These are phyloP conservation scores for Colletotrichum lini DNA, from an alignment of 2,329 filamentous ascomycete species.

Conservation along the genomic window DNA sequence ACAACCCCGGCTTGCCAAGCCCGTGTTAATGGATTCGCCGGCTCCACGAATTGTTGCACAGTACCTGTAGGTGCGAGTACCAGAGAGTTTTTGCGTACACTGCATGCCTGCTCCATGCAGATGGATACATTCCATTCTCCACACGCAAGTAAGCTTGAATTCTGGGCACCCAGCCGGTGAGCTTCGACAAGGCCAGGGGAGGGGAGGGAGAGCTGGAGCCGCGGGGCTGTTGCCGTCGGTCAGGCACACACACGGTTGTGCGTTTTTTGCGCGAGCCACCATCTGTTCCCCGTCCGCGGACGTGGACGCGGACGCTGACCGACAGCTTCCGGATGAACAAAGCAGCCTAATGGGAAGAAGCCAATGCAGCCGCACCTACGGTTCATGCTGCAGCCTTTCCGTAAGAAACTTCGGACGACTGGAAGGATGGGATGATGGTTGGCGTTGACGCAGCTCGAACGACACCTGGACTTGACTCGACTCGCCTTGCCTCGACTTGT, in stretches of 20 bases:
- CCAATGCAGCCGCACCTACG: slow-evolving; percentile 26
- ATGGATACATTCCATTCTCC: slow-evolving; percentile 8
- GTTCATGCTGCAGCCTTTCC: slow-evolving; percentile 12
- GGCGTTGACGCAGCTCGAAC: slow-evolving; percentile 17
- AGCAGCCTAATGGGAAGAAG: slow-evolving; percentile 28
- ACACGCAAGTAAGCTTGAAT: slow-evolving; percentile 41
- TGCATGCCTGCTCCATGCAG: slow-evolving; percentile 24
- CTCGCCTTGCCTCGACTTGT: too few relatives aligned
- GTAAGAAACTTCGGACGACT: slow-evolving; percentile 27
- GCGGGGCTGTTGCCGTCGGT: neutral
- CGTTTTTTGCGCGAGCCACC: slow-evolving; percentile 8
- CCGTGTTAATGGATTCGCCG: slow-evolving; percentile 36
- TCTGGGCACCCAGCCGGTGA: slow-evolving; percentile 30
- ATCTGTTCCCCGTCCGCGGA: slow-evolving; percentile 6
- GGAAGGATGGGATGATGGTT: slow-evolving; percentile 23
- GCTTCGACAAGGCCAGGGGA: slow-evolving; percentile 9
- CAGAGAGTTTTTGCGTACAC: slow-evolving; percentile 12
- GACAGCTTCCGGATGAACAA: slow-evolving; percentile 26
- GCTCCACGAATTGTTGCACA: slow-evolving; percentile 17
- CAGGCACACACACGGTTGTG: slow-evolving; percentile 28
- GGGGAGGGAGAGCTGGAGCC: neutral
- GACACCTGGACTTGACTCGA: slow-evolving; percentile 10
- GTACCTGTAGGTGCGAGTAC: slow-evolving; percentile 1
- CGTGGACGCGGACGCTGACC: slow-evolving; percentile 20
- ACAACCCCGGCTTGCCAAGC: slow-evolving; percentile 39